Conservation (phyloP, 495 filamentous ascomycete genomes). For the Xylaria grammica region DNA sequence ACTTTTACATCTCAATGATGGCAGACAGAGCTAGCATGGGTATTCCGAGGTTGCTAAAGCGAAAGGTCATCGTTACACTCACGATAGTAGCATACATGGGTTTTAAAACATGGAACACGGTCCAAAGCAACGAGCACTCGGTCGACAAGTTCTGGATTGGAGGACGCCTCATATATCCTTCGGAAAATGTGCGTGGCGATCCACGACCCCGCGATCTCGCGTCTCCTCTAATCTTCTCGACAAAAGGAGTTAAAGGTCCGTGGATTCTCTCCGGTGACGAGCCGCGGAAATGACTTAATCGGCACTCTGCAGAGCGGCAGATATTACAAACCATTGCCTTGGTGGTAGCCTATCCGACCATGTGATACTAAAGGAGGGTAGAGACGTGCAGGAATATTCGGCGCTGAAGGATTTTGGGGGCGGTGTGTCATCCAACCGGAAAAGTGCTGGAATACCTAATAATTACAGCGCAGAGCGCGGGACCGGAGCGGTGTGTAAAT, state of each 20-base stretch:
- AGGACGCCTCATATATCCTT: slow-evolving; percentile 33
- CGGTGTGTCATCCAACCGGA: slow-evolving; percentile 30
- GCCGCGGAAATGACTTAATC: slow-evolving; percentile 37
- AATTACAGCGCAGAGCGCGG: slow-evolving; percentile 20
- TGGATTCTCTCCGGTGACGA: slow-evolving; percentile 46
- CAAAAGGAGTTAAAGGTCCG: slow-evolving; percentile 36
- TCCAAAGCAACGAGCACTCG: slow-evolving; percentile 32
- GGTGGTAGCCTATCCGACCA: slow-evolving; percentile 37
- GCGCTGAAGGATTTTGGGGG: slow-evolving; percentile 33
- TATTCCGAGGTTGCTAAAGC: slow-evolving; percentile 31
- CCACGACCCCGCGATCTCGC: slow-evolving; percentile 6
- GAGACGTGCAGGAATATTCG: slow-evolving; percentile 26
- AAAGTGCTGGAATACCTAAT: slow-evolving; percentile 23
- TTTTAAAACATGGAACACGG: slow-evolving; percentile 30
- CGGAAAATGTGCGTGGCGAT: background rate
- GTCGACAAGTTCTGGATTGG: slow-evolving; percentile 37
- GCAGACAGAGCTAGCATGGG: slow-evolving; percentile 30
- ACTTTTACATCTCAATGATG: slow-evolving; percentile 37
- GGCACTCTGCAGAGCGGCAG: slow-evolving; percentile 40
- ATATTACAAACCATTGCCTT: slow-evolving; percentile 35
- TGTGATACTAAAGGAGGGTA: slow-evolving; percentile 30
- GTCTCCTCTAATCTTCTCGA: slow-evolving; percentile 30
- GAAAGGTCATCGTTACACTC: slow-evolving; percentile 25
- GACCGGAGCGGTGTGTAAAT: slow-evolving; percentile 4
- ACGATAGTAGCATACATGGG: slow-evolving; percentile 40